phyloP scores from a whole-genome alignment of 148 eudicot genomes.

The Bassia scoparia region DNA sequence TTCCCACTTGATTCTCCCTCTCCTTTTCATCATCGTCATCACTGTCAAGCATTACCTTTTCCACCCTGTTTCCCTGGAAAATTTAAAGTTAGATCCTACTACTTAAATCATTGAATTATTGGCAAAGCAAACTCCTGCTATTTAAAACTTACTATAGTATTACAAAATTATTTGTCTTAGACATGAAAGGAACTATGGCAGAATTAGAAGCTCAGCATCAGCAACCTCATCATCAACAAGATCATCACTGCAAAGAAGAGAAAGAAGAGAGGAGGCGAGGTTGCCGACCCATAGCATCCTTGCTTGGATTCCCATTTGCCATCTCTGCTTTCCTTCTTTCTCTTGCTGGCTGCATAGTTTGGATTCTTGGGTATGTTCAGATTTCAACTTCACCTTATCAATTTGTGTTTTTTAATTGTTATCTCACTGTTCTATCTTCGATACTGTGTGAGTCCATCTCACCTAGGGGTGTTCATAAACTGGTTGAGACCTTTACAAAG shows the following conservation, averaged over 20 bases:
- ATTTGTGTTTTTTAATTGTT: no score
- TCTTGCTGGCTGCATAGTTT: slow-evolving; percentile 49
- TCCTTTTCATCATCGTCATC: background rate
- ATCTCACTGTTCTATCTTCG: no score
- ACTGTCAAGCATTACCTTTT: slow-evolving; percentile 21
- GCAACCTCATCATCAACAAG: slow-evolving; percentile 9
- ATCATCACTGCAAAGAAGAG: background rate
- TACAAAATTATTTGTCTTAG: background rate
- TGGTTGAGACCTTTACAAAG: no score
- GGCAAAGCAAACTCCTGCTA: background rate
- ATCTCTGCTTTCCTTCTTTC: slow-evolving; percentile 50
- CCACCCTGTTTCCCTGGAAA: slow-evolving; percentile 12
- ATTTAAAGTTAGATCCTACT: background rate
- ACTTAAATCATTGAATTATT: background rate
- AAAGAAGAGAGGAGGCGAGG: slow-evolving; percentile 19
- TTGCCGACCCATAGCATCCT: slow-evolving; percentile 54
- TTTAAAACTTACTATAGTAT: background rate
- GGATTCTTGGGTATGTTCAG: slow-evolving; percentile 57
- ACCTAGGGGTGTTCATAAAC: no score
- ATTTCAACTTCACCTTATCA: background rate
- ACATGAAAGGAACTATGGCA: slow-evolving; percentile 18
- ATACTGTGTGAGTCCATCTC: no score
- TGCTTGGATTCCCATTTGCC: slow-evolving; percentile 60
- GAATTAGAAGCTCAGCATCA: slow-evolving; percentile 17
- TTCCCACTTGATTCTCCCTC: slow-evolving; percentile 1